Percentiles rank a stretch among this genome's conserved stretches.
Evolutionary conservation across 2,329 filamentous ascomycete genomes (phyloP).

Genomic region (Pseudocercospora macadamiae): DNA sequence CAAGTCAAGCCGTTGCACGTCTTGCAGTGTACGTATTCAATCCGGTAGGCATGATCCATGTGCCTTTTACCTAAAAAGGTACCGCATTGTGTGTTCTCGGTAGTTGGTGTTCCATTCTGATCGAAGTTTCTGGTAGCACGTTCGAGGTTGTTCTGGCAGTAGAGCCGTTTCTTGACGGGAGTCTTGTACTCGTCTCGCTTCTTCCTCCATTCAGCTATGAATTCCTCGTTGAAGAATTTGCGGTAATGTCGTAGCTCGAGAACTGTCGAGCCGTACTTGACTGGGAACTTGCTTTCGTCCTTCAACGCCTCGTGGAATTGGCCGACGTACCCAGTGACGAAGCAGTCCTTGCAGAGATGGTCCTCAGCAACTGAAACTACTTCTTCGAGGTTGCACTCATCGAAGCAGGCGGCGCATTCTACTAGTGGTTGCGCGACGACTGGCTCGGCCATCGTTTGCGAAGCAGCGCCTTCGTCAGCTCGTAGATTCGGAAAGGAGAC

Average conservation of each 20-base stretch:
- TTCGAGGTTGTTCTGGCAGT: not conserved
- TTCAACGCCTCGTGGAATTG: slow-evolving; percentile 10
- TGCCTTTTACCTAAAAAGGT: not conserved
- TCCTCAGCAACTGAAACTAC: not conserved
- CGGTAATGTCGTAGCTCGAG: not conserved
- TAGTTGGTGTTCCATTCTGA: not conserved
- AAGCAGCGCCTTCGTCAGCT: too few relatives aligned
- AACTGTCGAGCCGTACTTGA: not conserved
- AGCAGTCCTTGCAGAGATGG: slow-evolving; percentile 5
- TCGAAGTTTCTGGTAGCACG: not conserved
- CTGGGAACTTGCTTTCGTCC: slow-evolving; percentile 9
- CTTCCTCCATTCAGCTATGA: not conserved
- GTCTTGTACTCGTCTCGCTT: slow-evolving; percentile 2
- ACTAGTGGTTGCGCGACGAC: too few relatives aligned
- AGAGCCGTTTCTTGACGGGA: not conserved
- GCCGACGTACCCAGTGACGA: slow-evolving; percentile 3
- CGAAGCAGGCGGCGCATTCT: slow-evolving; percentile 5
- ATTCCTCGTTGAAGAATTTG: not conserved
- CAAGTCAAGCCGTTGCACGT: not conserved
- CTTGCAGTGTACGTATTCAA: not conserved
- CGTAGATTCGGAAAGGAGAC: too few relatives aligned
- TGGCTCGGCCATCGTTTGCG: too few relatives aligned
- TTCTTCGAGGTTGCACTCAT: not conserved
- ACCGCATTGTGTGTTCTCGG: not conserved
- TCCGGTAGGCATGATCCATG: too few relatives aligned